Evolutionary conservation across 108 stramenopile species (phyloP).

Genomic region (Skeletonema grethae): DNA sequence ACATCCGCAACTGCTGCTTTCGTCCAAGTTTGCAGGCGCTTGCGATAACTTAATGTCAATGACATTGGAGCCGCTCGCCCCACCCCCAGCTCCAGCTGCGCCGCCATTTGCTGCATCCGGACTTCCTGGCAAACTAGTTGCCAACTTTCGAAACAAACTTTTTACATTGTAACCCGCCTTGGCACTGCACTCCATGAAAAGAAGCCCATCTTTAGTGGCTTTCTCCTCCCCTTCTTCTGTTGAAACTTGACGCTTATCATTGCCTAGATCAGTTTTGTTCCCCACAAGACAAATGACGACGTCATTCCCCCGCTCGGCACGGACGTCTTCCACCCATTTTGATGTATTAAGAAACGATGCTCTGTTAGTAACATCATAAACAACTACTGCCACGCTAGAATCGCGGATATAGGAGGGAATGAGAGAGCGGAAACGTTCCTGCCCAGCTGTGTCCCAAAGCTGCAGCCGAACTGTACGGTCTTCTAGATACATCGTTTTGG

Average conservation of each 20-base stretch:
- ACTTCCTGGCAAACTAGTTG: conserved; percentile 94
- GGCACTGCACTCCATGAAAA: conserved; percentile 99
- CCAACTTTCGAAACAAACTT: conserved; percentile 96
- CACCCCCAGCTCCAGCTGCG: conserved; percentile 33
- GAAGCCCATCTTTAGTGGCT: conserved; percentile 89
- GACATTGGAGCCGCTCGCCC: conserved; percentile 70
- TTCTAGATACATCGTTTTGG: conserved; percentile 98
- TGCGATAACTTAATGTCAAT: conserved; percentile 95
- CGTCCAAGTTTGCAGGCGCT: conserved; percentile 90
- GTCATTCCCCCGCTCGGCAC: conserved; percentile 96
- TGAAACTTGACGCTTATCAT: conserved; percentile 94
- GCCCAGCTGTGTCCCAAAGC: conserved; percentile 99
- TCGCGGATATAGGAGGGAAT: conserved; percentile 99
- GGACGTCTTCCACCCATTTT: conserved; percentile 99
- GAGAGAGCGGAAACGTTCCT: conserved; percentile 93
- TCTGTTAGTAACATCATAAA: conserved; percentile 97
- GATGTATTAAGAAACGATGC: conserved; percentile 96
- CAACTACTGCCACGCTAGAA: conserved; percentile 97
- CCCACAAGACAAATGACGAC: conserved; percentile 99
- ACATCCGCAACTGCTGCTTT: conserved; percentile 84
- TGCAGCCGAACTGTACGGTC: conserved; percentile 99
- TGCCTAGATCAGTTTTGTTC: conserved; percentile 98
- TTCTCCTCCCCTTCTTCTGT: conserved; percentile 98
- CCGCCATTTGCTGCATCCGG: conserved; percentile 63
- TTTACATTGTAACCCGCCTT: conserved; percentile 99